phyloP scores from a whole-genome alignment of 495 filamentous ascomycete genomes.

The Saxophila tyrrhenica region DNA sequence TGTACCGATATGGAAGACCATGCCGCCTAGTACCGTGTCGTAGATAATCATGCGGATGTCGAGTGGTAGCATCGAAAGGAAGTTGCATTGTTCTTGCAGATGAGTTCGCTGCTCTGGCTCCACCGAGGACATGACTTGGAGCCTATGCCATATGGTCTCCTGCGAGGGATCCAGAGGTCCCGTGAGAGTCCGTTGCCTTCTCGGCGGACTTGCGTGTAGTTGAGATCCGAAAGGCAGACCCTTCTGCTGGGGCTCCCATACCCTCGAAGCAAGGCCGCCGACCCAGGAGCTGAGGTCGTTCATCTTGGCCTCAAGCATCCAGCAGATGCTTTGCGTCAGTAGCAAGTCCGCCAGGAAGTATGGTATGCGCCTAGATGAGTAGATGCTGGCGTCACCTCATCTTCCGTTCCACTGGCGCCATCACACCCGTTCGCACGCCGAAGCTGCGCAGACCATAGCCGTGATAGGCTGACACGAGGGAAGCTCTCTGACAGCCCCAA shows the following conservation, averaged over 20 bases:
- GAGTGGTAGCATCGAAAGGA: constrained; percentile 16
- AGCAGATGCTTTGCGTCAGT: background rate
- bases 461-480: background rate
- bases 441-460: background rate
- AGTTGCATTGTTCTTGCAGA: constrained; percentile 5
- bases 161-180: constrained; percentile 6
- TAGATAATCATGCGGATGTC: constrained; percentile 21
- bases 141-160: background rate
- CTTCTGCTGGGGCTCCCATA: constrained; percentile 5
- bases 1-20: constrained; percentile 15
- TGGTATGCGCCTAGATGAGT: background rate
- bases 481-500: too few species aligned
- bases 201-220: constrained; percentile 5
- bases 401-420: background rate
- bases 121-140: constrained; percentile 1
- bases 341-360: background rate
- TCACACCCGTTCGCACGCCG: background rate
- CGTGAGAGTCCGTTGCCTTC: constrained; percentile 14
- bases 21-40: constrained; percentile 15
- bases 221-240: constrained; percentile 15
- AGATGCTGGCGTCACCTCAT: background rate
- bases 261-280: background rate
- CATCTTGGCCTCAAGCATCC: background rate
- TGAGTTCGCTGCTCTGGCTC: constrained; percentile 4
- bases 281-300: constrained; percentile 5